phyloP scores from a whole-genome alignment of 805 yeast genomes.

The Suhomyces pyralidae region DNA sequence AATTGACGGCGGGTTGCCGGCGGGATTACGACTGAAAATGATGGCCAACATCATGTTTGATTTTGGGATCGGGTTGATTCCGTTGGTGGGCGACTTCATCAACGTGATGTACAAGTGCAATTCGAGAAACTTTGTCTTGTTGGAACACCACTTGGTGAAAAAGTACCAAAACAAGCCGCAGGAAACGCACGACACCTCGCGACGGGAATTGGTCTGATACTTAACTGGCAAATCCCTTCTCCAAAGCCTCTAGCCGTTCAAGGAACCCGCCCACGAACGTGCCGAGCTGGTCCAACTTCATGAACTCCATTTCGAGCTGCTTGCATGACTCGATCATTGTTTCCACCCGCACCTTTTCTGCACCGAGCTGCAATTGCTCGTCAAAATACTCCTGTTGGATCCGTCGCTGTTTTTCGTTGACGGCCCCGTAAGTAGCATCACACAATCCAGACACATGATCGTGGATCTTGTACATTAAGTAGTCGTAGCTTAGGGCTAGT shows the following conservation, averaged over 20 bases:
- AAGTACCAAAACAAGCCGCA: slow-evolving; percentile 17
- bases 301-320: slow-evolving; percentile 49
- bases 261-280: slow-evolving; percentile 26
- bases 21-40: slow-evolving; percentile 29
- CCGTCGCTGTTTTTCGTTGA: slow-evolving; percentile 28
- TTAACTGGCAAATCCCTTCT: slow-evolving; percentile 9
- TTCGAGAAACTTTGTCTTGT: slow-evolving; percentile 22
- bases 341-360: slow-evolving; percentile 40
- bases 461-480: slow-evolving; percentile 58
- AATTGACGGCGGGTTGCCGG: slow-evolving; percentile 40
- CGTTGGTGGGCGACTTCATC: slow-evolving; percentile 22
- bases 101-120: slow-evolving; percentile 23
- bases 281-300: slow-evolving; percentile 51
- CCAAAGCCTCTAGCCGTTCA: slow-evolving; percentile 15
- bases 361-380: slow-evolving; percentile 29
- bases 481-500: slow-evolving; percentile 62
- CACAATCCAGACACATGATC: slow-evolving; percentile 51
- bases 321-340: slow-evolving; percentile 43
- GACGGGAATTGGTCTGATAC: neutral
- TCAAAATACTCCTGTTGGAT: slow-evolving; percentile 19
- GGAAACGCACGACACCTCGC: neutral
- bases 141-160: slow-evolving; percentile 36
- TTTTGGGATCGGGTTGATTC: slow-evolving; percentile 37
- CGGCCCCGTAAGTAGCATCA: slow-evolving; percentile 33
- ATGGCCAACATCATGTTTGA: slow-evolving; percentile 39